Conservation (phyloP, 2,329 filamentous ascomycete genomes). For the Hysterium pulicare region DNA sequence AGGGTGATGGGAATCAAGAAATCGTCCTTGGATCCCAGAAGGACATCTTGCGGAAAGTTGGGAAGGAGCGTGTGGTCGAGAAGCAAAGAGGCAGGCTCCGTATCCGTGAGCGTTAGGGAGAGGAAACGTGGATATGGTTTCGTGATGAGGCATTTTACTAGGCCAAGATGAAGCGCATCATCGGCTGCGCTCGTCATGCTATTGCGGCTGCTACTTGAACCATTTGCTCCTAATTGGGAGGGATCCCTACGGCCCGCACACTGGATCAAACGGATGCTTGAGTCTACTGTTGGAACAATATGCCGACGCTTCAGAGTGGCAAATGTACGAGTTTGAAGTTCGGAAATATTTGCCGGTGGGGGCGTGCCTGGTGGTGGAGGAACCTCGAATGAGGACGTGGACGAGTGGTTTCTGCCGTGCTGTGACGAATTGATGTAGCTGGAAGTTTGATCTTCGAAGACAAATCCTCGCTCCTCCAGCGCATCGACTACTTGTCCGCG, state of each 20-base stretch:
- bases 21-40: slow-evolving; percentile 72
- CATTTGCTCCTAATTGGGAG: slow-evolving; percentile 19
- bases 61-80: slow-evolving; percentile 65
- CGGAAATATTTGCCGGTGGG: slow-evolving; percentile 71
- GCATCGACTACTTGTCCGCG: slow-evolving; percentile 72
- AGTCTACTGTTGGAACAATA: slow-evolving; percentile 69
- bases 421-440: slow-evolving; percentile 60
- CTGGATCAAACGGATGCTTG: slow-evolving; percentile 69
- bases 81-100: slow-evolving; percentile 70
- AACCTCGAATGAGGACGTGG: slow-evolving; percentile 46
- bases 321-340: slow-evolving; percentile 82
- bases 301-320: slow-evolving; percentile 72
- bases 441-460: slow-evolving; percentile 64
- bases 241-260: slow-evolving; percentile 65
- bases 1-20: slow-evolving; percentile 82
- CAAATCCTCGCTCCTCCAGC: slow-evolving; percentile 75
- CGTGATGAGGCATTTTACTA: slow-evolving; percentile 48
- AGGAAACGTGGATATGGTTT: slow-evolving; percentile 62
- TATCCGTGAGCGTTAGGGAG: slow-evolving; percentile 69
- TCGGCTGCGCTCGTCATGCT: slow-evolving; percentile 35
- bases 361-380: slow-evolving; percentile 61
- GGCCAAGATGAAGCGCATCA: slow-evolving; percentile 45
- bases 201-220: slow-evolving; percentile 19
- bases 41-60: slow-evolving; percentile 56
- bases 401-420: slow-evolving; percentile 46